Conservation (phyloP, 164 flowering plant genomes). For the Malania oleifera region DNA sequence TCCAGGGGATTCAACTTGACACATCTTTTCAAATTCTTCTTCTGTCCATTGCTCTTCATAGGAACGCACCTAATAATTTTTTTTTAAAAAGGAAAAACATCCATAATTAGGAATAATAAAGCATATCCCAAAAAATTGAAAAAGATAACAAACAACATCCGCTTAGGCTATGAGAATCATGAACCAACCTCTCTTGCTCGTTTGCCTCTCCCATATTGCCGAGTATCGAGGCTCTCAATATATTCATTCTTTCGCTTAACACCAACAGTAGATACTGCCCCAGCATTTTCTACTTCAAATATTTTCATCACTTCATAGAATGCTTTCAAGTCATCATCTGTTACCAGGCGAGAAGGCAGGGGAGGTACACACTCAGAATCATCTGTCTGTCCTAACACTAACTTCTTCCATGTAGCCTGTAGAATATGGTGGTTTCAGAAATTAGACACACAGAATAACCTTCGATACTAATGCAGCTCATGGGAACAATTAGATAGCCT, state of each 20-base stretch:
- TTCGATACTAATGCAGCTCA: background rate
- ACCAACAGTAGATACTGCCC: conserved; percentile 24
- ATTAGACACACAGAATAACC: background rate
- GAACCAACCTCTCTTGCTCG: conserved; percentile 90
- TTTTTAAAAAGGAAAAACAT: conserved; percentile 1
- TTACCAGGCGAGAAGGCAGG: conserved; percentile 82
- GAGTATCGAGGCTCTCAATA: conserved; percentile 70
- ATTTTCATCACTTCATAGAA: conserved; percentile 78
- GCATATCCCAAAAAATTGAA: background rate
- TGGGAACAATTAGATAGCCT: background rate
- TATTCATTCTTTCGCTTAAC: conserved; percentile 57
- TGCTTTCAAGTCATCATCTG: conserved; percentile 72
- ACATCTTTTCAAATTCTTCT: conserved; percentile 96
- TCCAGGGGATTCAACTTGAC: conserved; percentile 76
- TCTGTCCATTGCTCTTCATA: conserved; percentile 99
- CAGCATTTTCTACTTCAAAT: conserved; percentile 49
- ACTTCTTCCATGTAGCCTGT: conserved; percentile 73
- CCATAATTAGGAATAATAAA: background rate
- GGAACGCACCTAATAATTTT: conserved; percentile 68
- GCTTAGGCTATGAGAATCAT: background rate
- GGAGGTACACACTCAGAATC: conserved; percentile 38
- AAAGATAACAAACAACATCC: background rate
- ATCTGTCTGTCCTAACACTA: conserved; percentile 33
- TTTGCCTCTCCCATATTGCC: conserved; percentile 96
- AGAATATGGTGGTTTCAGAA: conserved; percentile 8